Conservation (phyloP, 2,329 filamentous ascomycete genomes). For the Arthrobotrys megalospora region DNA sequence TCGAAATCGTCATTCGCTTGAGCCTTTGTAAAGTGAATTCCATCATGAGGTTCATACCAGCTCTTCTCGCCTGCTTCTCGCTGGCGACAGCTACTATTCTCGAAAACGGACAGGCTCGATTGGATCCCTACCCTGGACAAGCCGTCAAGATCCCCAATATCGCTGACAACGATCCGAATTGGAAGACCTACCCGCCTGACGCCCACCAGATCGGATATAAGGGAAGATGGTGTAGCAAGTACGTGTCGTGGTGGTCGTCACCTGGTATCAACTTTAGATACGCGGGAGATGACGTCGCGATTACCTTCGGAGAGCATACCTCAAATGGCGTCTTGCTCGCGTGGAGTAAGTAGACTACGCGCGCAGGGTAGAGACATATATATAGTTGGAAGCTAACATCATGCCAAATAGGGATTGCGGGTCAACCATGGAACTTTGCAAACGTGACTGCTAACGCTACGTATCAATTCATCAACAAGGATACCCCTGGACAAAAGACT, state of each 20-base stretch:
- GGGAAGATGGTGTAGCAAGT: conserved; percentile 75
- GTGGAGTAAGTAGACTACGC: conserved; percentile 67
- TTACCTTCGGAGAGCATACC: conserved; percentile 53
- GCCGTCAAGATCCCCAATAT: conserved; percentile 44
- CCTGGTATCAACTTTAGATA: conserved; percentile 74
- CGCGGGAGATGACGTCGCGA: conserved; percentile 69
- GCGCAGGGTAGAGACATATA: no score
- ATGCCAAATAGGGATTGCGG: conserved; percentile 65
- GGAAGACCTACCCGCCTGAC: conserved; percentile 71
- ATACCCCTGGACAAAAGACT: conserved; percentile 42
- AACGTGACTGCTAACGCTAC: conserved; percentile 74
- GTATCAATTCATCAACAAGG: conserved; percentile 71
- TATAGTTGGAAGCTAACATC: not conserved
- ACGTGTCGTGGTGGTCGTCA: conserved; percentile 75
- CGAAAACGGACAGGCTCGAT: conserved; percentile 49
- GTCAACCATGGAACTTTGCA: conserved; percentile 75
- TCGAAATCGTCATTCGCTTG: not conserved
- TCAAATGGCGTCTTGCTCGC: conserved; percentile 70
- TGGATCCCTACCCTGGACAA: conserved; percentile 55
- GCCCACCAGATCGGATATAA: conserved; percentile 75
- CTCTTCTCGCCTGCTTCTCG: conserved; percentile 40
- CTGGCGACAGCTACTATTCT: conserved; percentile 41
- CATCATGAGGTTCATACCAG: conserved; percentile 36
- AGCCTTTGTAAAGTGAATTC: not conserved
- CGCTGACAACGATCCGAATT: conserved; percentile 64